Base-by-base conservation (phyloP, 2,329 filamentous ascomycete species). In the Sarocladium strictum region DNA sequence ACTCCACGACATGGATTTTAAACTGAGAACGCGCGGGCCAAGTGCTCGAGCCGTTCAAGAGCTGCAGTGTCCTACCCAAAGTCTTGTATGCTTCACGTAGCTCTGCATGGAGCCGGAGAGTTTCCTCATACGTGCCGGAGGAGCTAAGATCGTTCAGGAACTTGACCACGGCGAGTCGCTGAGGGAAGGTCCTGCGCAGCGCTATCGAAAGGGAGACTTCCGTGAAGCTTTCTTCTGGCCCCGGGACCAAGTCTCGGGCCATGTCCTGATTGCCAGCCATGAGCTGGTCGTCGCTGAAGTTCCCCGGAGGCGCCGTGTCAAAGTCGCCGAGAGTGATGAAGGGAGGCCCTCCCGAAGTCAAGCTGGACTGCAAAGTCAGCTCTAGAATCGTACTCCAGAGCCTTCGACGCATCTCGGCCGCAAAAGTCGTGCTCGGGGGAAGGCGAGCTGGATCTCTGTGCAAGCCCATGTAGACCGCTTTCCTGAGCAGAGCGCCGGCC, bases 371-470 rank as follows among this genome's bases (percentile, higher is more conserved):
- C 0, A 80, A 56, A 1, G 63, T 59, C 0, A 81, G 51, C 60
- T 82, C 79, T 0, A 80, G 58, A 17, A 80, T 71, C 0, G 78
- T 78, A 41, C 76, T 76, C 78, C 78, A 81, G 2, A 82, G 56
- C 9, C 79, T 67, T 4, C 77, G 68, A 1, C 76, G 72, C 64
- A 79, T 75, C 63, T 81, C 78, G 1, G 69, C 63, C 0, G 66
- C 64, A 37, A 74, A 68, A 0, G 65, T 62, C 2, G 64, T 67
- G 14, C 64, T 65, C 0, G 70, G 66, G 0, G 72, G 67, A 0
- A 79, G 60, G 2, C 66, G 62, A 0, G 61, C 56, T 0, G 79
- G 76, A 53, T 81, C 78, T 50, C 73, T 66, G 54, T 81, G 76
- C 2, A 81, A 56, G 2, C 78, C 78, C 69, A 80, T 76, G 37